A percentile compares a stretch with the other conserved stretches of the same genome.
These are phyloP conservation scores for Hypoxylon sp. DNA, from an alignment of 2,329 filamentous ascomycete genomes.

Conservation along the genomic window DNA sequence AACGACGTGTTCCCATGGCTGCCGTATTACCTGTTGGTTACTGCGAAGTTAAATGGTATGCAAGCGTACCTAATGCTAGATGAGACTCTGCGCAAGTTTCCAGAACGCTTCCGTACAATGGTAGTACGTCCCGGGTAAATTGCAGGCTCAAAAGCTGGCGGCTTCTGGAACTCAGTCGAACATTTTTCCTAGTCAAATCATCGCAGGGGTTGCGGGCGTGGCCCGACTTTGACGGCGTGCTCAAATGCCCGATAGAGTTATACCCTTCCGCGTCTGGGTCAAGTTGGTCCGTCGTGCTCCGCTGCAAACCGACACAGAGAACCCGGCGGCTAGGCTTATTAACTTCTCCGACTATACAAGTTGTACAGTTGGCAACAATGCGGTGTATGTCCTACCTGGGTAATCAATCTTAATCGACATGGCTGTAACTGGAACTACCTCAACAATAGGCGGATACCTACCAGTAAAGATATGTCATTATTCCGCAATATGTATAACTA, in stretches of 20 bases:
- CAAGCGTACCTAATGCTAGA: conserved; percentile 65
- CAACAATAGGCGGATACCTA: too few species aligned
- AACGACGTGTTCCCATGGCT: conserved; percentile 57
- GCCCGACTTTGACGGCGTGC: conserved; percentile 58
- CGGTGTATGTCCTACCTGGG: too few species aligned
- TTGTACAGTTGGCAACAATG: conserved; percentile 5
- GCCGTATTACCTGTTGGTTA: conserved; percentile 63
- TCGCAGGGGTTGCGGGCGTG: conserved; percentile 60
- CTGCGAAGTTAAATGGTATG: conserved; percentile 65
- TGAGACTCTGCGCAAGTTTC: conserved; percentile 60
- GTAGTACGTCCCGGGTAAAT: conserved; percentile 66
- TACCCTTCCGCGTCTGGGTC: conserved; percentile 51
- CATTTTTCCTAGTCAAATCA: conserved; percentile 67
- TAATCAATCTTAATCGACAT: too few species aligned
- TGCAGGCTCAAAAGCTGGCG: conserved; percentile 62
- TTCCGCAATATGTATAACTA: too few species aligned
- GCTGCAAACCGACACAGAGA: conserved; percentile 41
- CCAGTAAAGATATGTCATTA: too few species aligned
- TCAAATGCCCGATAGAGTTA: conserved; percentile 56
- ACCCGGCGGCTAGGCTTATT: conserved; percentile 53
- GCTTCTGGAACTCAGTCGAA: conserved; percentile 70
- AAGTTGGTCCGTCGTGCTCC: conserved; percentile 36
- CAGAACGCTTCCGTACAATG: conserved; percentile 59
- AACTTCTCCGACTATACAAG: conserved; percentile 54
- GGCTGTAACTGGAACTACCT: too few species aligned